phyloP scores from a whole-genome alignment of 495 filamentous ascomycete species.

The Trichoderma orchidacearum region DNA sequence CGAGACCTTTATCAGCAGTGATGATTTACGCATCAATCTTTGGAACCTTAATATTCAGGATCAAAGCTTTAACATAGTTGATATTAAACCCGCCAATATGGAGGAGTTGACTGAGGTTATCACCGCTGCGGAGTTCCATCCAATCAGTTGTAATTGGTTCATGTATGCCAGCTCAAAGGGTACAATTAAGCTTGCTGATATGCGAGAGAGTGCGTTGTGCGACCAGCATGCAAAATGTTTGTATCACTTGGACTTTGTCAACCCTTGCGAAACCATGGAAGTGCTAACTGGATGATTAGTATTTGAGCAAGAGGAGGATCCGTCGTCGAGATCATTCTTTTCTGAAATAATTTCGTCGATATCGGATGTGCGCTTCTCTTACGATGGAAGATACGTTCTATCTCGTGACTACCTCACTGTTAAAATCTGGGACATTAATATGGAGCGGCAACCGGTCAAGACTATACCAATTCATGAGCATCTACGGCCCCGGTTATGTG shows the following conservation, averaged over 20 bases:
- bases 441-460: slow-evolving; percentile 94
- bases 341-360: slow-evolving; percentile 99
- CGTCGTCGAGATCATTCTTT: slow-evolving; percentile 97
- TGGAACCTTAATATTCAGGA: slow-evolving; percentile 99
- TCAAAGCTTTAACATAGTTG: slow-evolving; percentile 99
- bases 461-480: slow-evolving; percentile 99
- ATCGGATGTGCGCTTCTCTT: slow-evolving; percentile 93
- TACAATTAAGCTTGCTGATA: slow-evolving; percentile 96
- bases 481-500: slow-evolving; percentile 83
- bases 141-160: slow-evolving; percentile 96
- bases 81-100: slow-evolving; percentile 99
- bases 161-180: slow-evolving; percentile 99
- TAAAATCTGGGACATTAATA: slow-evolving; percentile 99
- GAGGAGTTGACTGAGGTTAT: slow-evolving; percentile 98
- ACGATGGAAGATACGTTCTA: slow-evolving; percentile 92
- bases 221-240: slow-evolving; percentile 91
- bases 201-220: slow-evolving; percentile 91
- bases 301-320: slow-evolving; percentile 98
- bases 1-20: slow-evolving; percentile 97
- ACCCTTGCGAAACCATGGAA: too few species aligned
- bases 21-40: slow-evolving; percentile 92
- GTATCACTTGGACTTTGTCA: neutral
- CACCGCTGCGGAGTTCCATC: slow-evolving; percentile 96
- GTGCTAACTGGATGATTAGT: too few species aligned
- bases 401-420: slow-evolving; percentile 96